These are phyloP conservation scores for Mrakiaceae sp. DNA, from an alignment of 1,284 basidiomycete genomes.

Conservation along the genomic window DNA sequence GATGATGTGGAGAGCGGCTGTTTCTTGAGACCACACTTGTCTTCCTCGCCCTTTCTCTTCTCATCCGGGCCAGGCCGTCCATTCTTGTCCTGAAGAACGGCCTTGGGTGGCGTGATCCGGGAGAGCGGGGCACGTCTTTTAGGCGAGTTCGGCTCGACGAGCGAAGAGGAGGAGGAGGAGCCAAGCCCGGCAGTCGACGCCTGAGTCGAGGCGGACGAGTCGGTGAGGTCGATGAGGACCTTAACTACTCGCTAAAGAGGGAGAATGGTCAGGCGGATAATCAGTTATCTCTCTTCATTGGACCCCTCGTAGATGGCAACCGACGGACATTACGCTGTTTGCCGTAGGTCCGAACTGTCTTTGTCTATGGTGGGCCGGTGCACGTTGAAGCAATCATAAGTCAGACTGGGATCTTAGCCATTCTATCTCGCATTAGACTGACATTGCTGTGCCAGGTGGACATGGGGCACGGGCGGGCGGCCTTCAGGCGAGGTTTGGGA, in stretches of 20 bases:
- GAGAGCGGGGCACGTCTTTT: background rate
- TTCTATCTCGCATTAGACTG: background rate
- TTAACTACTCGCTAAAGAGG: background rate
- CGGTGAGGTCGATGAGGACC: conserved; percentile 2
- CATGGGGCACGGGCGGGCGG: background rate
- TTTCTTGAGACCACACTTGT: no score
- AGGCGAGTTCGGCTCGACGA: background rate
- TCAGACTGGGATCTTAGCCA: no score
- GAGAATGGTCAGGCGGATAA: no score
- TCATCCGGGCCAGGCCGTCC: background rate
- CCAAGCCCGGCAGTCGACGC: background rate
- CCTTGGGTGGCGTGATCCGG: background rate
- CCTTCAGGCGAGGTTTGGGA: no score
- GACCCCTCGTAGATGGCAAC: no score
- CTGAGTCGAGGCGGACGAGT: background rate
- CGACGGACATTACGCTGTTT: background rate
- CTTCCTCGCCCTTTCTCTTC: no score
- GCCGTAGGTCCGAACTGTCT: background rate
- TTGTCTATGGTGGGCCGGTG: background rate
- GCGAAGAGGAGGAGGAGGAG: background rate
- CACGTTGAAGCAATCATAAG: background rate
- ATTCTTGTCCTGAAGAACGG: conserved; percentile 4
- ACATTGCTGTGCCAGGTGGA: conserved; percentile 1
- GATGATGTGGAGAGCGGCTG: no score
- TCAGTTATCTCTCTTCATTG: no score